Evolutionary conservation across 2,329 filamentous ascomycete genomes (phyloP).

Genomic region (Stagonosporopsis vannaccii): DNA sequence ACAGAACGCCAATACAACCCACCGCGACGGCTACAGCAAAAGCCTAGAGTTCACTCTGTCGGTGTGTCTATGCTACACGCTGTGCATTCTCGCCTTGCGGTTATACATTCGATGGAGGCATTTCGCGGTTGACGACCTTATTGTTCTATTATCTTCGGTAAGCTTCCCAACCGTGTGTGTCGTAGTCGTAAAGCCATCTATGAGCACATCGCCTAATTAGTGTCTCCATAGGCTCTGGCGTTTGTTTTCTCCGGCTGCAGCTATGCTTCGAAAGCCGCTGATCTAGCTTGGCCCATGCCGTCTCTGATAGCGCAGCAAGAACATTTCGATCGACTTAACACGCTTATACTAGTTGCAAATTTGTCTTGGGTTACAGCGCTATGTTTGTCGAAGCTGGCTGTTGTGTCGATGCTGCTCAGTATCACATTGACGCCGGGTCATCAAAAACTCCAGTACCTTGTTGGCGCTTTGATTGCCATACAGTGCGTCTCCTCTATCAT

Average conservation of each 20-base stretch:
- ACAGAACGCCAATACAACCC: neutral
- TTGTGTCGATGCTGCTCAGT: constrained; percentile 22
- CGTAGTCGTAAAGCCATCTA: neutral
- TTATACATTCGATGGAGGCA: constrained; percentile 18
- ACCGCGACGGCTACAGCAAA: constrained; percentile 10
- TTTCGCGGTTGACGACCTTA: constrained; percentile 14
- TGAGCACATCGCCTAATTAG: neutral
- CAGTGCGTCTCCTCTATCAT: constrained; percentile 25
- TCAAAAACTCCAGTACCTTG: constrained; percentile 16
- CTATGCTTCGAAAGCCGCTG: constrained; percentile 7
- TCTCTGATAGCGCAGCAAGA: neutral
- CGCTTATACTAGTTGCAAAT: constrained; percentile 11
- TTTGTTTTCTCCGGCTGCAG: constrained; percentile 18
- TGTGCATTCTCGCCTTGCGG: constrained; percentile 19
- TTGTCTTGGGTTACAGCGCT: constrained; percentile 26
- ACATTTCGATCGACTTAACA: constrained; percentile 5
- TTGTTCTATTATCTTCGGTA: constrained; percentile 17
- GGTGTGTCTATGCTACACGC: constrained; percentile 22
- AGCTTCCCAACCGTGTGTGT: neutral
- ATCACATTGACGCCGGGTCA: constrained; percentile 19
- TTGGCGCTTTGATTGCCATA: constrained; percentile 7
- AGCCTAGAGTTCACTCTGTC: constrained; percentile 15
- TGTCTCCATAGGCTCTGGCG: constrained; percentile 1
- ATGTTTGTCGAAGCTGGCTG: constrained; percentile 23
- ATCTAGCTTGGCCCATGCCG: constrained; percentile 11